Conservation (phyloP, 2,329 filamentous ascomycete genomes). For the Arachnomyces sp. region DNA sequence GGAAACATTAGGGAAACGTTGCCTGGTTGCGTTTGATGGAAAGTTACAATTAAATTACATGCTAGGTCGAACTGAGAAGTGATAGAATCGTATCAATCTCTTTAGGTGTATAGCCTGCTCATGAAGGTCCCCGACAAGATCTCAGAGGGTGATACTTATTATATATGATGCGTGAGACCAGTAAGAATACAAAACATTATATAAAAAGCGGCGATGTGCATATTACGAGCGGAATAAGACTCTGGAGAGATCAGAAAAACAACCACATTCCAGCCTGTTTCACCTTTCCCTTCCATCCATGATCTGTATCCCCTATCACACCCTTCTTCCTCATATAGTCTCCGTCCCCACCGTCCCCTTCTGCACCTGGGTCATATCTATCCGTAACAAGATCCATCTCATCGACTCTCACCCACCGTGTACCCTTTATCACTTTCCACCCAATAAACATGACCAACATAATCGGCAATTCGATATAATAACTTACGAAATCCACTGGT, state of each 20-base stretch:
- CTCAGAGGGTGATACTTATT: too few species aligned
- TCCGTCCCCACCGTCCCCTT: constrained; percentile 19
- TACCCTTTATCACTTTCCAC: constrained; percentile 47
- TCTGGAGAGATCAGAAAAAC: constrained; percentile 23
- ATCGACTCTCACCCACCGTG: constrained; percentile 35
- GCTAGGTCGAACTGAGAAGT: too few species aligned
- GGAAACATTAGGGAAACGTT: too few species aligned
- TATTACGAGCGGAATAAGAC: not conserved
- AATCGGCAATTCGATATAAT: constrained; percentile 55
- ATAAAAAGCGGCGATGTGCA: constrained; percentile 1
- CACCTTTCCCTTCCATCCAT: constrained; percentile 16
- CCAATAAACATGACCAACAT: constrained; percentile 48
- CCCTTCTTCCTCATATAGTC: constrained; percentile 20
- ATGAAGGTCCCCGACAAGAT: too few species aligned
- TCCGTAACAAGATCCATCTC: constrained; percentile 47
- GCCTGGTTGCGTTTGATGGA: too few species aligned
- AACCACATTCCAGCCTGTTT: constrained; percentile 32
- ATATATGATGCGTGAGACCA: too few species aligned
- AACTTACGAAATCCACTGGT: constrained; percentile 54
- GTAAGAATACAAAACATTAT: too few species aligned
- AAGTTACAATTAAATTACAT: too few species aligned
- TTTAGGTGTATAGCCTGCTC: too few species aligned
- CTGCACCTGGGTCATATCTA: constrained; percentile 26
- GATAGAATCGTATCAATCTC: too few species aligned
- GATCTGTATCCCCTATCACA: constrained; percentile 9